Conservation (phyloP, 805 yeast species). For the Vanderwaltozyma tropicalis region DNA sequence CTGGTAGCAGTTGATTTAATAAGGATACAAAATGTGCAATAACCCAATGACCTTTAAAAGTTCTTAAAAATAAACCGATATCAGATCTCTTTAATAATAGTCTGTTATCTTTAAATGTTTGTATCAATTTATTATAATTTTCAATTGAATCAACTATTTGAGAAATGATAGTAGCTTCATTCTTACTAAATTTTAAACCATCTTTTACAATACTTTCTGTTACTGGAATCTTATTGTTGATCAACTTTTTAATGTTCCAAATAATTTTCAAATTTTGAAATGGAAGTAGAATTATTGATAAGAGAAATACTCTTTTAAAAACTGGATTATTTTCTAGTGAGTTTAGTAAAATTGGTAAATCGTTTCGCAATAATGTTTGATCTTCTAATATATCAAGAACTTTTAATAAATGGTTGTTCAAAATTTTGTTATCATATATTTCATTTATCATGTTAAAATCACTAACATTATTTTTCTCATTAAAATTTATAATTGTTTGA, state of each 20-base stretch:
- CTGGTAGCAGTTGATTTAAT: slow-evolving; percentile 9
- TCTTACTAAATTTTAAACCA: slow-evolving; percentile 56
- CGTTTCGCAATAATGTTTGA: background rate
- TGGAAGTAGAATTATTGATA: slow-evolving; percentile 17
- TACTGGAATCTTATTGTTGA: slow-evolving; percentile 15
- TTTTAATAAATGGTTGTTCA: slow-evolving; percentile 8
- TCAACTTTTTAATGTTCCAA: slow-evolving; percentile 20
- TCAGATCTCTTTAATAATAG: slow-evolving; percentile 36
- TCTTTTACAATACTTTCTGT: slow-evolving; percentile 48
- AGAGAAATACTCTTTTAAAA: slow-evolving; percentile 14
- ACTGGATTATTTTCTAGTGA: background rate
- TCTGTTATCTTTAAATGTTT: slow-evolving; percentile 7
- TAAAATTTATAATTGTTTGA: slow-evolving; percentile 13
- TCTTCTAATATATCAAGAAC: slow-evolving; percentile 3
- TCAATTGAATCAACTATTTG: slow-evolving; percentile 31
- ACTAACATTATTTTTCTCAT: slow-evolving; percentile 13
- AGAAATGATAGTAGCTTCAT: slow-evolving; percentile 42
- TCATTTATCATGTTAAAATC: slow-evolving; percentile 7
- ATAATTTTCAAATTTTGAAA: slow-evolving; percentile 13
- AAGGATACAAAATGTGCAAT: slow-evolving; percentile 32
- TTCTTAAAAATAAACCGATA: slow-evolving; percentile 49
- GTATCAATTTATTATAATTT: slow-evolving; percentile 22
- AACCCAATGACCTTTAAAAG: slow-evolving; percentile 44
- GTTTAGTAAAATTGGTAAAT: slow-evolving; percentile 5
- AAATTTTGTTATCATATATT: slow-evolving; percentile 8